Evolutionary conservation across 371 early-diverging fungal species (phyloP).

Genomic region (Smittium mucronatum): DNA sequence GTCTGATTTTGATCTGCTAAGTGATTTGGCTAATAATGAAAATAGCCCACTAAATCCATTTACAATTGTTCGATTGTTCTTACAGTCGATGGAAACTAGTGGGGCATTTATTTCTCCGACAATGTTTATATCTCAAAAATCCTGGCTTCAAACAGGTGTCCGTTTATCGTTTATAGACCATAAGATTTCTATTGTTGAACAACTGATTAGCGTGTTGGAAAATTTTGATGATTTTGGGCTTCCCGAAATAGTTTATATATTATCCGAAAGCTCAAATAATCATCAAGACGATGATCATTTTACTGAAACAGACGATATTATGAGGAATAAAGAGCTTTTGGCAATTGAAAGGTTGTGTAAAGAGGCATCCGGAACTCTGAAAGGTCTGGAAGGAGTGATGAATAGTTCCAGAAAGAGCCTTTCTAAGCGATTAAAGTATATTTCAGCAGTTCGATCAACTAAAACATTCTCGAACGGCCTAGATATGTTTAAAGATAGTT

Average conservation of each 20-base stretch:
- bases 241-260: slow-evolving; percentile 1
- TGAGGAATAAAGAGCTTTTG: neutral
- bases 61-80: slow-evolving; percentile 29
- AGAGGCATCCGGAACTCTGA: slow-evolving; percentile 22
- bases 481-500: neutral
- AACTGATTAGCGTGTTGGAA: slow-evolving; percentile 25
- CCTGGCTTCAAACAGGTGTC: slow-evolving; percentile 32
- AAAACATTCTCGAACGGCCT: neutral
- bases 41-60: slow-evolving; percentile 20
- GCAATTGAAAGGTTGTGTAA: neutral
- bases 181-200: slow-evolving; percentile 27
- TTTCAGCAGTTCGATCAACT: slow-evolving; percentile 11
- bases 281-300: neutral
- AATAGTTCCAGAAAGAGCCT: slow-evolving; percentile 25
- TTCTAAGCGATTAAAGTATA: slow-evolving; percentile 30
- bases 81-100: slow-evolving; percentile 27
- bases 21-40: neutral
- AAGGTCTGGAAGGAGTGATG: slow-evolving; percentile 23
- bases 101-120: slow-evolving; percentile 30
- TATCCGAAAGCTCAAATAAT: neutral
- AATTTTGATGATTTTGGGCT: neutral
- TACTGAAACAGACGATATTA: neutral
- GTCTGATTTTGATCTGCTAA: neutral
- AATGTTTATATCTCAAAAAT: slow-evolving; percentile 26
- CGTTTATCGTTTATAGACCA: slow-evolving; percentile 30